Percentiles rank a stretch among this genome's conserved stretches.
Conservation (phyloP, 2,329 filamentous ascomycete species). For the Alternaria dauci region DNA sequence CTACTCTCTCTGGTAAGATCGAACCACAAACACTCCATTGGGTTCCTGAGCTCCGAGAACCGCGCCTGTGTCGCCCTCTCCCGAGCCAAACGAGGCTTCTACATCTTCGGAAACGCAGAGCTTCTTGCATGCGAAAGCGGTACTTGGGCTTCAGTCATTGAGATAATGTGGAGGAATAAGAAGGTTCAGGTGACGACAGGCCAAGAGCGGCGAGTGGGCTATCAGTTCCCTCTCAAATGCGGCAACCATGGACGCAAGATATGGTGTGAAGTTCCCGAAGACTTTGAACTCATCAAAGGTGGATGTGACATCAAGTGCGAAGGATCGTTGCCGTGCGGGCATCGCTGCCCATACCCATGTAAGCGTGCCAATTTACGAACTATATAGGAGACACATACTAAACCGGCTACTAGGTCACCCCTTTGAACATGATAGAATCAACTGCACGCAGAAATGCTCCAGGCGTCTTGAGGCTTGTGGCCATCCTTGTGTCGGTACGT, state of each 20-base stretch:
- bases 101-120: constrained; percentile 80
- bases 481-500: constrained; percentile 39
- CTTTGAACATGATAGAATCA: constrained; percentile 41
- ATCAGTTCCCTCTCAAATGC: constrained; percentile 70
- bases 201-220: constrained; percentile 53
- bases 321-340: constrained; percentile 44
- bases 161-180: constrained; percentile 55
- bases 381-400: not conserved
- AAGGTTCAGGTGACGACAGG: constrained; percentile 41
- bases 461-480: constrained; percentile 35
- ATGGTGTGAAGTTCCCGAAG: constrained; percentile 54
- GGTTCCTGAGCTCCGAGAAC: constrained; percentile 75
- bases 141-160: constrained; percentile 62
- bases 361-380: constrained; percentile 12
- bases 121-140: constrained; percentile 58
- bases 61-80: constrained; percentile 70
- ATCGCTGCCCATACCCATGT: constrained; percentile 46
- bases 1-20: constrained; percentile 82
- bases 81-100: constrained; percentile 80
- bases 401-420: not conserved
- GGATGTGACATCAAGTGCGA: constrained; percentile 41
- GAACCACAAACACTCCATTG: constrained; percentile 65
- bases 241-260: constrained; percentile 63
- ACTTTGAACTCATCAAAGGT: constrained; percentile 43
- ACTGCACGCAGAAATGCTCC: constrained; percentile 44